Conservation (phyloP, 2,329 filamentous ascomycete species). For the Apiospora rasikravindrae region DNA sequence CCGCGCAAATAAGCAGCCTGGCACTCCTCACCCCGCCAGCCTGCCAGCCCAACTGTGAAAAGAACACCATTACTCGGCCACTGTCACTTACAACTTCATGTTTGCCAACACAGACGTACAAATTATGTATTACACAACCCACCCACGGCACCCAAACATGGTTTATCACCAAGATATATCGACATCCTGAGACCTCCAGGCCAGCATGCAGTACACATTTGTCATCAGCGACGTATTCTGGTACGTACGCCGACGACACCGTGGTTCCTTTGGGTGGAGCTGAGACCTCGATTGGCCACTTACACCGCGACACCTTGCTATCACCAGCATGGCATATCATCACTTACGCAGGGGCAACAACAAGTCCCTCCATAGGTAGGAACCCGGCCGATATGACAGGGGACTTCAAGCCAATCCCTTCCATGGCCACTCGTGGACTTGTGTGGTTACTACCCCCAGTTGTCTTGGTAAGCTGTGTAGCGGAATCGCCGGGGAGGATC, state of each 20-base stretch:
- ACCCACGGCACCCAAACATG: not conserved
- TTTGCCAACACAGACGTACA: not conserved
- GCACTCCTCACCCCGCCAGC: not conserved
- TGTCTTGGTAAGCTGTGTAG: not conserved
- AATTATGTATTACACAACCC: not conserved
- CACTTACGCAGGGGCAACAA: slow-evolving; percentile 7
- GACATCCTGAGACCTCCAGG: not conserved
- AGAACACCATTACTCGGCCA: not conserved
- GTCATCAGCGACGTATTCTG: not conserved
- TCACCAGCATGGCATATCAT: slow-evolving; percentile 12
- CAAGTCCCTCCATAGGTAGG: slow-evolving; percentile 12
- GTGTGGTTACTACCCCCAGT: not conserved
- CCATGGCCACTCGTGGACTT: not conserved
- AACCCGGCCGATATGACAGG: slow-evolving; percentile 13
- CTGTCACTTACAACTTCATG: not conserved
- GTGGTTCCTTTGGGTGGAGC: not conserved
- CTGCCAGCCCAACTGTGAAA: not conserved
- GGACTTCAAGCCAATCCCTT: not conserved
- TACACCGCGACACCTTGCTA: slow-evolving; percentile 17
- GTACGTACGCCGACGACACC: not conserved
- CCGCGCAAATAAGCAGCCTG: not conserved
- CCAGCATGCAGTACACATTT: not conserved
- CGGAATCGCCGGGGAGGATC: not conserved
- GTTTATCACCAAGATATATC: not conserved
- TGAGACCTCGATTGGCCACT: not conserved